These are phyloP conservation scores for Lentinula aciculospora DNA, from an alignment of 768 basidiomycete genomes.

Conservation along the genomic window DNA sequence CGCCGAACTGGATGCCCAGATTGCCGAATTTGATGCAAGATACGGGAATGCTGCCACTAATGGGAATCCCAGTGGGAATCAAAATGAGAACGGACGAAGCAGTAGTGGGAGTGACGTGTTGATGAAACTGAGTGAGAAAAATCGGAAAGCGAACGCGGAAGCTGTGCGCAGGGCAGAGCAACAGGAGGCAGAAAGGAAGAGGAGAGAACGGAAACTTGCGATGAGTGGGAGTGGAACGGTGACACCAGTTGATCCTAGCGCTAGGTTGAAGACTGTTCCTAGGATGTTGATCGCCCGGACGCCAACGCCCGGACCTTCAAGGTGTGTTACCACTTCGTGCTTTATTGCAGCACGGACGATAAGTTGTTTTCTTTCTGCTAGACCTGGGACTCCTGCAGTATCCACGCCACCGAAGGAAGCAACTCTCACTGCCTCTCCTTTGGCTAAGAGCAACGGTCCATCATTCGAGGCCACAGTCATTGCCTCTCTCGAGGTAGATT, in stretches of 20 bases:
- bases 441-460: slow-evolving; percentile 29
- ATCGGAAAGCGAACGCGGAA: slow-evolving; percentile 80
- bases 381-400: slow-evolving; percentile 40
- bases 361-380: slow-evolving; percentile 11
- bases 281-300: slow-evolving; percentile 47
- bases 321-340: slow-evolving; percentile 34
- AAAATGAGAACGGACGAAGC: slow-evolving; percentile 15
- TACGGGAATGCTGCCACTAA: slow-evolving; percentile 10
- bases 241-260: slow-evolving; percentile 55
- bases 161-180: slow-evolving; percentile 74
- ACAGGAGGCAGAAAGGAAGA: slow-evolving; percentile 61
- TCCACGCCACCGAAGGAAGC: slow-evolving; percentile 38
- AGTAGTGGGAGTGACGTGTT: slow-evolving; percentile 44
- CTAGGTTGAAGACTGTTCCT: slow-evolving; percentile 60
- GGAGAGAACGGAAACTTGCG: slow-evolving; percentile 58
- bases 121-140: slow-evolving; percentile 84
- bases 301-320: slow-evolving; percentile 33
- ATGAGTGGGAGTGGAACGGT: slow-evolving; percentile 28
- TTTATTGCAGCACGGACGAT: slow-evolving; percentile 7
- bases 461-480: slow-evolving; percentile 53
- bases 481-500: slow-evolving; percentile 67
- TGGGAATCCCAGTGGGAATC: slow-evolving; percentile 1
- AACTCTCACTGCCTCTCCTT: slow-evolving; percentile 21
- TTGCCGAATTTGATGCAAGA: slow-evolving; percentile 44
- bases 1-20: slow-evolving; percentile 52